phyloP scores from a whole-genome alignment of 164 flowering plant species.

The Liriodendron chinense region DNA sequence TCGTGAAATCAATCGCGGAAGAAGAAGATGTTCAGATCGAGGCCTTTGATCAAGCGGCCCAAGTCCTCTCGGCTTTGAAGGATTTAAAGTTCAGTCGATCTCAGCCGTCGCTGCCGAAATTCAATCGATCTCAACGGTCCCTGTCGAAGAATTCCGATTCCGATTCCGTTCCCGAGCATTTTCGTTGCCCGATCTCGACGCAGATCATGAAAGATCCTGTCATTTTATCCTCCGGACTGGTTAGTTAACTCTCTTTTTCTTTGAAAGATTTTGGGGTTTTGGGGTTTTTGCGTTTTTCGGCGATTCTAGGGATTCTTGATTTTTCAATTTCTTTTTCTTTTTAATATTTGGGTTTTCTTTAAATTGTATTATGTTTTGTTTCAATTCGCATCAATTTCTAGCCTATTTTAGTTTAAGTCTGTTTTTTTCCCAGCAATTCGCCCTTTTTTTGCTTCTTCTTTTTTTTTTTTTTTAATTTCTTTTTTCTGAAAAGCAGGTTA shows the following conservation, averaged over 20 bases:
- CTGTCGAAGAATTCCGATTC: slow-evolving; percentile 26
- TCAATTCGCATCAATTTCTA: too few relatives aligned
- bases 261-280: background rate
- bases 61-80: slow-evolving; percentile 36
- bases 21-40: slow-evolving; percentile 36
- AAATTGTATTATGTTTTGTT: too few relatives aligned
- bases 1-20: slow-evolving; percentile 35
- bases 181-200: slow-evolving; percentile 60
- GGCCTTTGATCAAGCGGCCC: slow-evolving; percentile 36
- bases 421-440: too few relatives aligned
- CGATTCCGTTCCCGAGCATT: slow-evolving; percentile 39
- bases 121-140: slow-evolving; percentile 1
- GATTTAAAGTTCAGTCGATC: slow-evolving; percentile 37
- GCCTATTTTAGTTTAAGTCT: too few relatives aligned
- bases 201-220: slow-evolving; percentile 78
- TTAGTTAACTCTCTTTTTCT: slow-evolving; percentile 11
- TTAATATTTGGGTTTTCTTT: background rate
- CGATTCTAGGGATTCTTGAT: background rate
- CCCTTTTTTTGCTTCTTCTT: too few relatives aligned
- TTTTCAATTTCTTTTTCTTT: background rate
- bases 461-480: too few relatives aligned
- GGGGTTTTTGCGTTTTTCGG: slow-evolving; percentile 2
- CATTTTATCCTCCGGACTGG: slow-evolving; percentile 69
- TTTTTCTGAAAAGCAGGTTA: too few relatives aligned
- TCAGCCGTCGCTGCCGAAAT: background rate